Percentiles rank a stretch among this genome's conserved stretches.
Conservation (phyloP, 352 stramenopile genomes). For the Phytophthora syringae region DNA sequence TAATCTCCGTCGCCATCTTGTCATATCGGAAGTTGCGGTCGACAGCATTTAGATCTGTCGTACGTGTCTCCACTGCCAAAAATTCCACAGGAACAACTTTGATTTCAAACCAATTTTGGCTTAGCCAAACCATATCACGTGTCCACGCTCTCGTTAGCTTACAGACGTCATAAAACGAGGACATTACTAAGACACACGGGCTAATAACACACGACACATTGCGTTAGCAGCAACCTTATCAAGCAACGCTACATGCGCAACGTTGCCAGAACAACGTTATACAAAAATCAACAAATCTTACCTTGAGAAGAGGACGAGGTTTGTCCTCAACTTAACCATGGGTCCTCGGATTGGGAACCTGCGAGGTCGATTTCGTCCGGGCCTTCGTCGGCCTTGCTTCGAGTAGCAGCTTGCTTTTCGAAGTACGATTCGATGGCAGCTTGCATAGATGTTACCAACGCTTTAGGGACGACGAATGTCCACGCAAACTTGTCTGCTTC, state of each 20-base stretch:
- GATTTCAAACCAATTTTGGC: neutral
- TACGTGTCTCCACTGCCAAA: neutral
- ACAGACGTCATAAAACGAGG: neutral
- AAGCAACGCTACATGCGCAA: neutral
- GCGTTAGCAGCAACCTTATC: neutral
- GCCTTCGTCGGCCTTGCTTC: neutral
- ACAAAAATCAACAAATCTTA: neutral
- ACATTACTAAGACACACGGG: neutral
- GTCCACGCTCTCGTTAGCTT: neutral
- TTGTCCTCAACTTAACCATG: slow-evolving; percentile 1
- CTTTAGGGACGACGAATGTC: neutral
- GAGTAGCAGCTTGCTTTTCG: neutral
- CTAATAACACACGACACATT: neutral
- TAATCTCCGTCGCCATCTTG: neutral
- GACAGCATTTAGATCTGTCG: neutral
- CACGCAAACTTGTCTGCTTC: neutral
- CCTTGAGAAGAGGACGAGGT: neutral
- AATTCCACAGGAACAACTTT: neutral
- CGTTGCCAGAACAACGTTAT: neutral
- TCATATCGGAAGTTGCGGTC: neutral
- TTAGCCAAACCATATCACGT: neutral
- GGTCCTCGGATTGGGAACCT: neutral
- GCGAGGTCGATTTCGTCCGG: neutral
- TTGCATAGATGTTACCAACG: neutral
- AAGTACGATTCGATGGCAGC: neutral